Evolutionary conservation across 805 yeast genomes (phyloP).

Genomic region (Komagataella kurtzmanii): DNA sequence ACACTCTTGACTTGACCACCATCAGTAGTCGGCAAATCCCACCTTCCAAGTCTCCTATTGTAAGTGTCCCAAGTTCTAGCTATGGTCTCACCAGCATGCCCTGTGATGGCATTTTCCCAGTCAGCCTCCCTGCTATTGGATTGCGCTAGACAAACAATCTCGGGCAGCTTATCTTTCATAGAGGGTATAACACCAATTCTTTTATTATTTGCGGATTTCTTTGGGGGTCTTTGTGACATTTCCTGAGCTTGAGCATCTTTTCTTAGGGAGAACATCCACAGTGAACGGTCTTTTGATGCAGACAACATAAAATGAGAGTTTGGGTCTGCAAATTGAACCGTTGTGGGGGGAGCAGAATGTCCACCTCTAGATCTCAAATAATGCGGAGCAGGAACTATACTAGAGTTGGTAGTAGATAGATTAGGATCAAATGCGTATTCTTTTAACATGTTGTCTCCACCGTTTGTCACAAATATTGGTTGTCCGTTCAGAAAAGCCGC

Average conservation of each 20-base stretch:
- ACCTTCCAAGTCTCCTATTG: constrained; percentile 68
- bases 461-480: constrained; percentile 78
- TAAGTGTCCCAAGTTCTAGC: constrained; percentile 89
- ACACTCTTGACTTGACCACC: constrained; percentile 64
- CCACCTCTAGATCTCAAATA: constrained; percentile 91
- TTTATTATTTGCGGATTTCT: constrained; percentile 27
- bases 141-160: constrained; percentile 55
- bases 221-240: constrained; percentile 60
- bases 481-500: constrained; percentile 79
- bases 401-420: constrained; percentile 44
- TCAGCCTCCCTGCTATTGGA: constrained; percentile 69
- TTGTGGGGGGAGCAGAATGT: constrained; percentile 83
- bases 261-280: constrained; percentile 87
- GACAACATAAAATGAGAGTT: constrained; percentile 73
- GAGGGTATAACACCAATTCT: constrained; percentile 41
- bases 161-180: constrained; percentile 63
- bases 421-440: constrained; percentile 93
- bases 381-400: constrained; percentile 81
- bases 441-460: constrained; percentile 81
- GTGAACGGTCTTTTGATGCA: constrained; percentile 72
- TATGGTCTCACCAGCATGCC: constrained; percentile 67
- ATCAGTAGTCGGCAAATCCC: constrained; percentile 63
- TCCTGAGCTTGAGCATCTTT: constrained; percentile 96
- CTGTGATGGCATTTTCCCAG: constrained; percentile 90
- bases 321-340: constrained; percentile 61